A percentile compares a stretch with the other conserved stretches of the same genome.
These are phyloP conservation scores for Penicillium cinerascens DNA, from an alignment of 495 filamentous ascomycete species.

Conservation along the genomic window DNA sequence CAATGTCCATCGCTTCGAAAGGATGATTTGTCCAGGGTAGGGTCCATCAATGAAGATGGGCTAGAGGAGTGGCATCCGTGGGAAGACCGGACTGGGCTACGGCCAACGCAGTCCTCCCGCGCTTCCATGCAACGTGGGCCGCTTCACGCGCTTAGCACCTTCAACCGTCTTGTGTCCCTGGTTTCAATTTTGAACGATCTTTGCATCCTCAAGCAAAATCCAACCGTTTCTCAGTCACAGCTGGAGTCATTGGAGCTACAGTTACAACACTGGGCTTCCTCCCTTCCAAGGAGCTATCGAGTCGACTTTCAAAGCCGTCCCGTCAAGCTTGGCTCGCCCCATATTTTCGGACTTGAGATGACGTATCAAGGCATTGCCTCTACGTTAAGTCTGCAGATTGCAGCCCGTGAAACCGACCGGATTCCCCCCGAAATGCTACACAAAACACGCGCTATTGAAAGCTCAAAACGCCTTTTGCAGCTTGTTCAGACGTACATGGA, in stretches of 20 bases:
- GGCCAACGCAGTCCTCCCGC: constrained; percentile 31
- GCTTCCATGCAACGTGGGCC: constrained; percentile 47
- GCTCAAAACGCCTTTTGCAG: constrained; percentile 31
- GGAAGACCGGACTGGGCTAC: constrained; percentile 44
- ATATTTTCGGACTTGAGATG: constrained; percentile 42
- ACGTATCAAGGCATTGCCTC: constrained; percentile 35
- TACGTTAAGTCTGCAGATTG: constrained; percentile 29
- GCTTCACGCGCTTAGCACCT: constrained; percentile 55
- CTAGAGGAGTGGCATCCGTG: constrained; percentile 72
- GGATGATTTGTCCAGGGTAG: constrained; percentile 43
- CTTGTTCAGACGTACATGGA: constrained; percentile 38
- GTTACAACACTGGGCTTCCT: constrained; percentile 35
- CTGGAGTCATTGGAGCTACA: constrained; percentile 36
- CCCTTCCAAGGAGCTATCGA: constrained; percentile 34
- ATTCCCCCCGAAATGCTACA: constrained; percentile 22
- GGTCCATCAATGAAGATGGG: constrained; percentile 55
- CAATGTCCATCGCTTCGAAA: constrained; percentile 50
- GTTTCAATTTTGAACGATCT: constrained; percentile 43
- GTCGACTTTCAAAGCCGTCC: constrained; percentile 30
- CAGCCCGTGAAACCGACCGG: constrained; percentile 24
- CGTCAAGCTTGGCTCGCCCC: constrained; percentile 28
- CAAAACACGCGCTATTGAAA: constrained; percentile 27
- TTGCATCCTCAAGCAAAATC: constrained; percentile 29
- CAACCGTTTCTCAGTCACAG: constrained; percentile 25
- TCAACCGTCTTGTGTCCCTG: constrained; percentile 52